These are phyloP conservation scores for Marvania coccoides DNA, from an alignment of 139 green algal genomes.

Conservation along the genomic window DNA sequence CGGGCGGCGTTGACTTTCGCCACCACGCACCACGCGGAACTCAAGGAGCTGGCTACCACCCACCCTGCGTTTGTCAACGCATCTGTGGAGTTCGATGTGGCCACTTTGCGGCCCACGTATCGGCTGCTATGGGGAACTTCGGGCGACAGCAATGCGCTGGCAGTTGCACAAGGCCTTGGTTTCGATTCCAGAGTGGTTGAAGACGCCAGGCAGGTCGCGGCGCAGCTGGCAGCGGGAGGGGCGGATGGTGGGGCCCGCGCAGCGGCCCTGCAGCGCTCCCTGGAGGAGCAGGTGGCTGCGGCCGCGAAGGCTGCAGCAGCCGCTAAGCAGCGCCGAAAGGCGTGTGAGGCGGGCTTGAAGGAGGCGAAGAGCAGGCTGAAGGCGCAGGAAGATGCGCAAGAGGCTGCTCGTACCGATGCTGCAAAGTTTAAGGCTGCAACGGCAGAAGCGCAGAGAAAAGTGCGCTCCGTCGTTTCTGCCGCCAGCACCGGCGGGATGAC, in stretches of 20 bases:
- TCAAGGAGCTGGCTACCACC: conserved; percentile 39
- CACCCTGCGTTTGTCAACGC: conserved; percentile 41
- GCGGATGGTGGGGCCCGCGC: neutral
- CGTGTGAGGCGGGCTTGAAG: neutral
- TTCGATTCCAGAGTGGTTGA: conserved; percentile 41
- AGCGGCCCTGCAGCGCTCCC: conserved; percentile 17
- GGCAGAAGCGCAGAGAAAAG: neutral
- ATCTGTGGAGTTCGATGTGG: conserved; percentile 53
- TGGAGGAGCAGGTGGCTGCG: conserved; percentile 18
- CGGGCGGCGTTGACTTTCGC: conserved; percentile 42
- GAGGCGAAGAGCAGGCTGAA: conserved; percentile 7
- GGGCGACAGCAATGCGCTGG: conserved; percentile 44
- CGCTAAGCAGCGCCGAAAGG: conserved; percentile 1
- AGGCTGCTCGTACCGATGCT: neutral
- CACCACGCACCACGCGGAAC: conserved; percentile 56
- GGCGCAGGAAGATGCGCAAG: neutral
- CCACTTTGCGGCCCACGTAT: conserved; percentile 55
- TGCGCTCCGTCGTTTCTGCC: neutral
- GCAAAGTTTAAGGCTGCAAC: neutral
- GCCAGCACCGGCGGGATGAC: neutral
- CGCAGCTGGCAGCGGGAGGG: neutral
- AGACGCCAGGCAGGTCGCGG: conserved; percentile 28
- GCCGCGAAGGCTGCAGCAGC: neutral
- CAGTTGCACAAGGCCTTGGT: conserved; percentile 44
- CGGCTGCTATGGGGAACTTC: conserved; percentile 42